Base-by-base conservation (phyloP, 257 asterid genomes). In the Nicotiana otophora region DNA sequence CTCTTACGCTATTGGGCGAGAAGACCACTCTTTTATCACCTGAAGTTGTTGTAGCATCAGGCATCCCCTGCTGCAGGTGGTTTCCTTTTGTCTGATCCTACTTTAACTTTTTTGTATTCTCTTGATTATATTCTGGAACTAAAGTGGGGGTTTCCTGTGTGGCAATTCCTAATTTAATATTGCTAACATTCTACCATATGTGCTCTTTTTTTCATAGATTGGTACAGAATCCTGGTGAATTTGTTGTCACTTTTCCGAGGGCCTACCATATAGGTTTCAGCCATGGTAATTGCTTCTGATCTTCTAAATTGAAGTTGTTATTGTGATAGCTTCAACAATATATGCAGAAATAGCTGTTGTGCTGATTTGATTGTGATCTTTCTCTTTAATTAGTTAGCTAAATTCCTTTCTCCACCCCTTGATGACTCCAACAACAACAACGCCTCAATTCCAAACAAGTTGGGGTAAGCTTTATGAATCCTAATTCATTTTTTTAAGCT, bases 171-270 rank as follows among this genome's bases (percentile, higher is more conserved):
- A 48, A 26, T 20, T 53, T 53, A 14, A n/a, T 42, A 39, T 20
- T 70, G 36, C 78, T 23, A 20, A 14, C 39, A 74, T 74, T 48
- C 80, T 74, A 74, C 51, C 8, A 11, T 12, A 46, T 72, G 20
- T 20, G 36, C 20, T 72, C 78, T 46, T 72, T 74, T 74, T 53
- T 86, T 85, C 80, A 76, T 84, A 96, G 99, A 97, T 87, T 96
- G 90, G 96, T 96, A 83, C 99, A 96, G 92, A 87, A 96, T 82
- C 98, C 98, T 89, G 99, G 99, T 83, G 99, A 96, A 86, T 96
- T 92, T 85, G 98, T 96, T 19, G 98, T 96, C 87, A 96, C 99
- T 82, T 96, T 96, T 85, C 99, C 99, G 15, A 92, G 99, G 93
- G 98, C 99, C 54, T 96, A 96, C 88, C 99, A 96, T 86, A 90